Conservation (phyloP, 129 eudicot species). For the Solidago caesia region DNA sequence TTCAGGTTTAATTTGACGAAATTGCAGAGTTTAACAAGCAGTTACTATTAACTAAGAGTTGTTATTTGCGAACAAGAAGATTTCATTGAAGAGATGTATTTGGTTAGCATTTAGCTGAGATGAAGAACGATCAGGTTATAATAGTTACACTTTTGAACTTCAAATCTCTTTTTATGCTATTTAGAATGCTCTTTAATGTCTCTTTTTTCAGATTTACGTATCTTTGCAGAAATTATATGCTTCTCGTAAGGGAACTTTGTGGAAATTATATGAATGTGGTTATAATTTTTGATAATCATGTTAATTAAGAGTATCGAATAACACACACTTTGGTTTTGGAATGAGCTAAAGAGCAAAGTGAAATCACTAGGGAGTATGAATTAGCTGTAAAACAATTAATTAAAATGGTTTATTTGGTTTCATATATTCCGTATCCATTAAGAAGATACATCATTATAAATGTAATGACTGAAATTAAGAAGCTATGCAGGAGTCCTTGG, state of each 20-base stretch:
- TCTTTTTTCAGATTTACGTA: background rate
- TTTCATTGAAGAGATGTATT: constrained; percentile 37
- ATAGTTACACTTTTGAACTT: constrained; percentile 5
- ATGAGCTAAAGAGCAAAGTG: too few species aligned
- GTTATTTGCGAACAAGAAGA: constrained; percentile 8
- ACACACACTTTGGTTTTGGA: too few species aligned
- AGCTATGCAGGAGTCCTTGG: constrained; percentile 58
- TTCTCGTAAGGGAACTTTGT: background rate
- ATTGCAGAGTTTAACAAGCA: background rate
- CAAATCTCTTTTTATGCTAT: background rate
- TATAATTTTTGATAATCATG: background rate
- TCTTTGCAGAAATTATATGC: background rate
- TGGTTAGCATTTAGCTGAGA: constrained; percentile 38
- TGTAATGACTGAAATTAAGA: constrained; percentile 18
- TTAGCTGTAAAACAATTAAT: background rate
- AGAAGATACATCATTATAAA: background rate
- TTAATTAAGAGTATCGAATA: background rate
- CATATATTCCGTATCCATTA: background rate
- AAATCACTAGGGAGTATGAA: too few species aligned
- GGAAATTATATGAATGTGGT: background rate
- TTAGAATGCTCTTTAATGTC: background rate
- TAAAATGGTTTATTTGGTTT: background rate
- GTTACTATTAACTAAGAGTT: background rate
- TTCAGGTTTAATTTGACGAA: constrained; percentile 28
- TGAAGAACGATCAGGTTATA: constrained; percentile 50